Percentiles rank a stretch among this genome's conserved stretches.
Evolutionary conservation across 2,329 filamentous ascomycete genomes (phyloP).

Genomic region (Curvularia verruculosa): DNA sequence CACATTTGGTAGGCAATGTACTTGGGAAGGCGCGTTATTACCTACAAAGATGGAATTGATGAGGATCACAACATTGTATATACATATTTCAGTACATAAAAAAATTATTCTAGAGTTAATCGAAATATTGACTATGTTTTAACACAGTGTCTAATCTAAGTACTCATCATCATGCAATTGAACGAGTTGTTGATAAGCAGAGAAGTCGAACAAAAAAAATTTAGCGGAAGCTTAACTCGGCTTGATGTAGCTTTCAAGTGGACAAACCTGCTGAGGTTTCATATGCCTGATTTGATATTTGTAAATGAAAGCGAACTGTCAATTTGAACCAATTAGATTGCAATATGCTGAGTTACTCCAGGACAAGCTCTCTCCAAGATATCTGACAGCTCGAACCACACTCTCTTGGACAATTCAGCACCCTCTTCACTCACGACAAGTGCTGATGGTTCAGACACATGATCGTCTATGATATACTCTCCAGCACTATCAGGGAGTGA

Average conservation of each 20-base stretch:
- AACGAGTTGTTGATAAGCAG: too few relatives aligned
- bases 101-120: background rate
- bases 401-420: slow-evolving; percentile 34
- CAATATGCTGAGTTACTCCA: slow-evolving; percentile 20
- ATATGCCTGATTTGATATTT: too few relatives aligned
- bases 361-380: slow-evolving; percentile 44
- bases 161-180: too few relatives aligned
- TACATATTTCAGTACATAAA: background rate
- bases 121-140: background rate
- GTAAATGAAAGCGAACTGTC: background rate
- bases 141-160: background rate
- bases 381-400: slow-evolving; percentile 47
- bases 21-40: slow-evolving; percentile 7
- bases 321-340: background rate
- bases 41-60: slow-evolving; percentile 4
- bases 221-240: too few relatives aligned
- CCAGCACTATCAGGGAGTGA: slow-evolving; percentile 38
- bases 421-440: slow-evolving; percentile 45
- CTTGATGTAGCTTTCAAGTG: too few relatives aligned
- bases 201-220: too few relatives aligned
- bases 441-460: slow-evolving; percentile 28
- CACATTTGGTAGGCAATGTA: slow-evolving; percentile 1
- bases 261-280: too few relatives aligned
- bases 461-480: slow-evolving; percentile 44
- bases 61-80: background rate